Conservation (phyloP, 2,329 filamentous ascomycete genomes). For the Emydomyces testavorans region DNA sequence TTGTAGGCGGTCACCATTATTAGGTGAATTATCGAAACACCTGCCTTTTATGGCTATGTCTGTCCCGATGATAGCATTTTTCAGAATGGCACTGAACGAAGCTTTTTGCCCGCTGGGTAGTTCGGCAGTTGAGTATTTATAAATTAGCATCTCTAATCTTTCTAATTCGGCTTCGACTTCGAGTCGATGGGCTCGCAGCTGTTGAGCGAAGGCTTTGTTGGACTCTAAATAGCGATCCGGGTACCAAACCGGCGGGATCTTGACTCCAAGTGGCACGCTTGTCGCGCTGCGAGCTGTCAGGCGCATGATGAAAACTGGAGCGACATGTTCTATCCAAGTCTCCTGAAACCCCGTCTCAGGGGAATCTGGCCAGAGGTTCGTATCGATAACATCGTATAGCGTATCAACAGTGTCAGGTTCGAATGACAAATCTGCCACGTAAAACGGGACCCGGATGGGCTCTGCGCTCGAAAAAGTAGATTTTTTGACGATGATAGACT, state of each 20-base stretch:
- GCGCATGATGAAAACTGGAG: slow-evolving; percentile 46
- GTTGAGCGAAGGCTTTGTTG: slow-evolving; percentile 38
- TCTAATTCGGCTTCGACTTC: slow-evolving; percentile 26
- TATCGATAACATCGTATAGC: slow-evolving; percentile 45
- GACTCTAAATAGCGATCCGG: slow-evolving; percentile 49
- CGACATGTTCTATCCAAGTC: slow-evolving; percentile 39
- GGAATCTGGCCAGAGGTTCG: slow-evolving; percentile 38
- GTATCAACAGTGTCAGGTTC: slow-evolving; percentile 33
- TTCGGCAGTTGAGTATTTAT: slow-evolving; percentile 23
- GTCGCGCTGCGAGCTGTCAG: slow-evolving; percentile 21
- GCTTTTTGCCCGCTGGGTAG: slow-evolving; percentile 17
- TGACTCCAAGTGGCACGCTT: slow-evolving; percentile 34
- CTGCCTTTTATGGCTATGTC: slow-evolving; percentile 21
- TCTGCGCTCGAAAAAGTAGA: slow-evolving; percentile 22
- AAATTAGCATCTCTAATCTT: slow-evolving; percentile 24
- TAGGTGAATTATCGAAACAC: slow-evolving; percentile 12
- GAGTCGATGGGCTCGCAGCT: slow-evolving; percentile 35
- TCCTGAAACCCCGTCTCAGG: slow-evolving; percentile 31
- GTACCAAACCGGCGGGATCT: slow-evolving; percentile 45
- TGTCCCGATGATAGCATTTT: slow-evolving; percentile 28
- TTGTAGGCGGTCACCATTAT: not conserved
- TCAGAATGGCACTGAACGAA: slow-evolving; percentile 25
- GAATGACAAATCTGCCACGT: slow-evolving; percentile 30
- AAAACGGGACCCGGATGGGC: slow-evolving; percentile 29
- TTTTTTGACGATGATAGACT: slow-evolving; percentile 35